These are phyloP conservation scores for Kodamaea sp. DNA, from an alignment of 1,139 yeast genomes.

Conservation along the genomic window DNA sequence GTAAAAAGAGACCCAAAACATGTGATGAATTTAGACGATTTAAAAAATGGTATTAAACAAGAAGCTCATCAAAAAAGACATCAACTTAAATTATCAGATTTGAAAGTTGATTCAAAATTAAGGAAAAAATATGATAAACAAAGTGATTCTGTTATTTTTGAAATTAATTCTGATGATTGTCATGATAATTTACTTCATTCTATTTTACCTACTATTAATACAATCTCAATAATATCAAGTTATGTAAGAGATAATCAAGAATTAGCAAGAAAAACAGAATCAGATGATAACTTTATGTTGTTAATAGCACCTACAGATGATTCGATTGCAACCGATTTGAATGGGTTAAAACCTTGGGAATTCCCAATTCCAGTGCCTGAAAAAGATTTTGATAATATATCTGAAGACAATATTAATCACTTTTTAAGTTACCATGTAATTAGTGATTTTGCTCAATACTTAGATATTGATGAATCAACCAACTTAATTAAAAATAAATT, in stretches of 20 bases:
- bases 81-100: conserved; percentile 6
- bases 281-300: conserved; percentile 33
- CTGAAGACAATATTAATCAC: conserved; percentile 43
- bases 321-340: conserved; percentile 40
- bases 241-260: conserved; percentile 53
- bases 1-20: conserved; percentile 16
- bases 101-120: background rate
- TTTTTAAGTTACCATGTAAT: conserved; percentile 56
- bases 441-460: conserved; percentile 20
- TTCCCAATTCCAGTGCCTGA: conserved; percentile 45
- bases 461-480: conserved; percentile 15
- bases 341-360: conserved; percentile 62
- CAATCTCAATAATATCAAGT: conserved; percentile 50
- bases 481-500: conserved; percentile 29
- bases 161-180: conserved; percentile 10
- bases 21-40: conserved; percentile 17
- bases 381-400: conserved; percentile 40
- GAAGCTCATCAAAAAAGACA: conserved; percentile 14
- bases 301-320: conserved; percentile 60
- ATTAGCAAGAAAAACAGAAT: conserved; percentile 40
- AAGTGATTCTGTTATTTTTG: conserved; percentile 11
- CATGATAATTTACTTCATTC: conserved; percentile 25
- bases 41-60: conserved; percentile 10
- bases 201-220: conserved; percentile 41
- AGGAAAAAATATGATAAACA: background rate